Percentiles rank a stretch among this genome's conserved stretches.
These are phyloP conservation scores for Gamsiella multidivaricata DNA, from an alignment of 192 early-diverging fungal genomes.

Conservation along the genomic window DNA sequence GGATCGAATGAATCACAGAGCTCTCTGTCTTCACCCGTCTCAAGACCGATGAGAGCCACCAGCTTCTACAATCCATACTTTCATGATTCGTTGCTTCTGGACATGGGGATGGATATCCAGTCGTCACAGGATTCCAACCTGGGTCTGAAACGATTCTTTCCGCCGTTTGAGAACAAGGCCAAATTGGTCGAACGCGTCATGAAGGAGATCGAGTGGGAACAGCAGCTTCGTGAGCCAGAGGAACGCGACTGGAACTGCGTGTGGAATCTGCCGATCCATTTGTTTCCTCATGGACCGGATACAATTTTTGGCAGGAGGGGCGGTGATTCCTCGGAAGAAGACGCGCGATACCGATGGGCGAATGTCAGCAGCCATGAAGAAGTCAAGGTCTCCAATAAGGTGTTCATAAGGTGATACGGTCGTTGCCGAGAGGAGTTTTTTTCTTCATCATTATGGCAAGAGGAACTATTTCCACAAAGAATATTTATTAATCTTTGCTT, in stretches of 20 bases:
- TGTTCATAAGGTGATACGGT: constrained; percentile 35
- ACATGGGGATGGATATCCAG: constrained; percentile 20
- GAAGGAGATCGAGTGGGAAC: constrained; percentile 23
- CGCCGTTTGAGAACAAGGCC: constrained; percentile 9
- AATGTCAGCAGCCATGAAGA: constrained; percentile 34
- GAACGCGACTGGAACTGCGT: constrained; percentile 32
- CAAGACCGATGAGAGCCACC: not conserved
- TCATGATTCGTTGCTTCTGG: constrained; percentile 28
- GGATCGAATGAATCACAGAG: constrained; percentile 20
- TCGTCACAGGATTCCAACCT: not conserved
- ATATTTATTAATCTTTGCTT: not conserved
- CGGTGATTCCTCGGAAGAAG: not conserved
- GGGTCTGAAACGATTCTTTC: constrained; percentile 39
- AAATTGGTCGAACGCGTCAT: constrained; percentile 14
- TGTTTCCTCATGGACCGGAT: constrained; percentile 18
- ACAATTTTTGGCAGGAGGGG: constrained; percentile 24
- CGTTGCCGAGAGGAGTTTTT: no score
- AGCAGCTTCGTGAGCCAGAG: constrained; percentile 17
- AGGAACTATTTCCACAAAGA: no score
- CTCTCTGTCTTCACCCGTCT: not conserved
- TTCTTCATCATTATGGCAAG: no score
- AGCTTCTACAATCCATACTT: constrained; percentile 32
- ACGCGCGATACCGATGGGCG: constrained; percentile 21
- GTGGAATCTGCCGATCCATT: constrained; percentile 24
- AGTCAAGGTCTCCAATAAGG: constrained; percentile 14